A percentile compares a stretch with the other conserved stretches of the same genome.
Conservation (phyloP, 345 rosid species). For the Noccaea caerulescens region DNA sequence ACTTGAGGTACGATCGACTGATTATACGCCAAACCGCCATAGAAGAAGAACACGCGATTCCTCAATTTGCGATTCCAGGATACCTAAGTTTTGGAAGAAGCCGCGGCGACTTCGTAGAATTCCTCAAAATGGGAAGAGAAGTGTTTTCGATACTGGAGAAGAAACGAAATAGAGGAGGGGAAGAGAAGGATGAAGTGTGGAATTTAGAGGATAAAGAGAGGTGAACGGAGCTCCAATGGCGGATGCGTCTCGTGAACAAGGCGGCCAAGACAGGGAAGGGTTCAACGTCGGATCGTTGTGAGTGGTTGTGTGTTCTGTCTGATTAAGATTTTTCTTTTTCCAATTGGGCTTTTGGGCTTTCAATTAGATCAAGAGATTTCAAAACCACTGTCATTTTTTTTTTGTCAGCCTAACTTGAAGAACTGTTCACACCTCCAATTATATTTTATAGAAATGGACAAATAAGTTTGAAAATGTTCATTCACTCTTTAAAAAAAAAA, state of each 20-base stretch:
- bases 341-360: conserved; percentile 22
- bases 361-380: too few relatives aligned
- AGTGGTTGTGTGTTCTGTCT: background rate
- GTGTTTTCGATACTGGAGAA: background rate
- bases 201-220: background rate
- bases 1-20: conserved; percentile 36
- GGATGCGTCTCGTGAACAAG: conserved; percentile 15
- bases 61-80: background rate
- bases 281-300: conserved; percentile 31
- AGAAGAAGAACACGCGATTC: background rate
- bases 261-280: conserved; percentile 20
- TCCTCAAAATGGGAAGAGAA: background rate
- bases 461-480: too few relatives aligned
- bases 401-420: too few relatives aligned
- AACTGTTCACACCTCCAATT: too few relatives aligned
- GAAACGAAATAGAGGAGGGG: background rate
- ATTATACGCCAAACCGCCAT: conserved; percentile 46
- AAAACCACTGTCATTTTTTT: too few relatives aligned
- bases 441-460: too few relatives aligned
- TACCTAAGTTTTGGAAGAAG: background rate
- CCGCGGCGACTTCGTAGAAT: background rate
- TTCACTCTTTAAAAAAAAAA: too few relatives aligned
- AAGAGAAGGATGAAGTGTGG: background rate
- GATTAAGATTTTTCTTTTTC: background rate
- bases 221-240: conserved; percentile 29